phyloP scores from a whole-genome alignment of 2,329 filamentous ascomycete species.

The Aspergillus versicolor region DNA sequence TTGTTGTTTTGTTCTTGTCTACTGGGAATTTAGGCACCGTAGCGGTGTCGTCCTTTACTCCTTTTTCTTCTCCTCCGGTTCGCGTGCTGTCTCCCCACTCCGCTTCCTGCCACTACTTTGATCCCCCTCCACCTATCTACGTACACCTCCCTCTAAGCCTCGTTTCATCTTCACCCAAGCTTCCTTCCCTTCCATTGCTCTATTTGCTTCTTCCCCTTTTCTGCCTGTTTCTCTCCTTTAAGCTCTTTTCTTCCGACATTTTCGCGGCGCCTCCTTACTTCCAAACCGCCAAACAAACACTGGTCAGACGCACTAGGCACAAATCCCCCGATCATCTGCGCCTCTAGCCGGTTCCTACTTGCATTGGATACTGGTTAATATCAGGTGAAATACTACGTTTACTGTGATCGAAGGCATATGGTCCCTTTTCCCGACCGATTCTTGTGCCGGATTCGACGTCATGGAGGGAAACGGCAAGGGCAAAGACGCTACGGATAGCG shows the following conservation, averaged over 20 bases:
- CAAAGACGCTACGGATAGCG: slow-evolving; percentile 36
- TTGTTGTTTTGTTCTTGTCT: not conserved
- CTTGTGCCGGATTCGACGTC: slow-evolving; percentile 26
- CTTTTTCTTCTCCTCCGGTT: slow-evolving; percentile 21
- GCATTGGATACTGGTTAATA: not conserved
- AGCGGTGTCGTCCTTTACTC: not conserved
- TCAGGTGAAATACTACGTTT: not conserved
- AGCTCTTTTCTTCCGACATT: not conserved
- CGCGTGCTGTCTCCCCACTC: slow-evolving; percentile 15
- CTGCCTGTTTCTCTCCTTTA: not conserved
- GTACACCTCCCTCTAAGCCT: slow-evolving; percentile 2
- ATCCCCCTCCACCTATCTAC: slow-evolving; percentile 19
- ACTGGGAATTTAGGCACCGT: not conserved
- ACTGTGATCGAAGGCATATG: slow-evolving; percentile 27
- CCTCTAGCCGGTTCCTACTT: not conserved
- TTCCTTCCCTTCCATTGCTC: not conserved
- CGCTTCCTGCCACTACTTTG: slow-evolving; percentile 20
- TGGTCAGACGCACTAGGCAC: not conserved
- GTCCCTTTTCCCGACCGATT: slow-evolving; percentile 20
- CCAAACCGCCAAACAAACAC: slow-evolving; percentile 4
- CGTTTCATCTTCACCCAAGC: slow-evolving; percentile 1
- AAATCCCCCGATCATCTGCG: slow-evolving; percentile 4
- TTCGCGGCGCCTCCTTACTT: slow-evolving; percentile 4
- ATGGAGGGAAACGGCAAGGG: slow-evolving; percentile 38
- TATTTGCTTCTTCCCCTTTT: not conserved